Evolutionary conservation across 1,284 basidiomycete species (phyloP).

Genomic region (Cryptococcus sp.): DNA sequence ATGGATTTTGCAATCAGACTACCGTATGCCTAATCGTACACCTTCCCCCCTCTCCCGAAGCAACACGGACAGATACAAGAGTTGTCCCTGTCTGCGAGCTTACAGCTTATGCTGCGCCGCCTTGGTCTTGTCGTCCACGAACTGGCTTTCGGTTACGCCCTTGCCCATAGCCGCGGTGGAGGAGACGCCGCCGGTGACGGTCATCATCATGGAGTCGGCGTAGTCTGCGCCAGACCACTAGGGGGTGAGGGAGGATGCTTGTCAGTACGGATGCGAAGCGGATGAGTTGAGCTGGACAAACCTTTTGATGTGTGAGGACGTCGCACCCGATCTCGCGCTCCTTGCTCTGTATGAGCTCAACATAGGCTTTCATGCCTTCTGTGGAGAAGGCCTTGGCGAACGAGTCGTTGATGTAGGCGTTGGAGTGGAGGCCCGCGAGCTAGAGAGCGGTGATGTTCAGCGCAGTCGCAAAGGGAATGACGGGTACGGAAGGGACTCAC

Average conservation of each 20-base stretch:
- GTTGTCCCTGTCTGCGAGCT: not conserved
- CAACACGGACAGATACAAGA: not conserved
- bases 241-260: not conserved
- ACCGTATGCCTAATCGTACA: too few species aligned
- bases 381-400: slow-evolving; percentile 84
- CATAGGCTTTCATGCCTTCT: slow-evolving; percentile 68
- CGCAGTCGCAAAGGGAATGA: too few species aligned
- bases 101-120: slow-evolving; percentile 27
- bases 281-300: slow-evolving; percentile 45
- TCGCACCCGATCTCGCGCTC: slow-evolving; percentile 90
- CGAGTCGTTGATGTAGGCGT: slow-evolving; percentile 91
- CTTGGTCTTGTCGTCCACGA: slow-evolving; percentile 49
- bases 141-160: slow-evolving; percentile 89
- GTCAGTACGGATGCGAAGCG: not conserved
- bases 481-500: too few species aligned
- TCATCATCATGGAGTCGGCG: slow-evolving; percentile 86
- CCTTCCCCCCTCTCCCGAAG: not conserved
- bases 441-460: too few species aligned
- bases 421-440: slow-evolving; percentile 95
- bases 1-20: too few species aligned
- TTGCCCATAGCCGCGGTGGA: slow-evolving; percentile 93
- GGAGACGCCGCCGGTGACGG: slow-evolving; percentile 91
- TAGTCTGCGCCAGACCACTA: slow-evolving; percentile 95
- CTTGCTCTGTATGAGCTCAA: slow-evolving; percentile 61
- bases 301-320: slow-evolving; percentile 63